These are phyloP conservation scores for Corniculantispora saksenae DNA, from an alignment of 2,329 filamentous ascomycete genomes.

Conservation along the genomic window DNA sequence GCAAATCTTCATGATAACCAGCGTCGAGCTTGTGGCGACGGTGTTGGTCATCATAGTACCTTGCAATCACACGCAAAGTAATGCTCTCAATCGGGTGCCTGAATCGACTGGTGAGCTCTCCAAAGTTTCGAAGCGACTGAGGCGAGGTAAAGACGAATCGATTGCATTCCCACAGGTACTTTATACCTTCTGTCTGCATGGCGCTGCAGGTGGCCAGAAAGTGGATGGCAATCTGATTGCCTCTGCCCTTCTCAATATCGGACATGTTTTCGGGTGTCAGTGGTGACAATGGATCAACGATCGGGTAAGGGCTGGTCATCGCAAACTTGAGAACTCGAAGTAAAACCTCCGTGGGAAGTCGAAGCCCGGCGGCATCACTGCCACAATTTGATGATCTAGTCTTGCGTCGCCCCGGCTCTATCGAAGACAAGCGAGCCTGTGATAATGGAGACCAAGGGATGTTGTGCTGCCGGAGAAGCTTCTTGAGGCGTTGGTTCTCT, in stretches of 20 bases:
- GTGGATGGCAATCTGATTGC: conserved; percentile 53
- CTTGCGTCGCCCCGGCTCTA: conserved; percentile 35
- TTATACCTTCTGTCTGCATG: conserved; percentile 50
- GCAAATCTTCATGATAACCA: conserved; percentile 46
- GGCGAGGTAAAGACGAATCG: conserved; percentile 57
- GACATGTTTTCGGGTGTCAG: conserved; percentile 46
- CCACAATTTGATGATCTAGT: conserved; percentile 33
- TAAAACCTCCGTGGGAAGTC: conserved; percentile 54
- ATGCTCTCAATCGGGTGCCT: conserved; percentile 47
- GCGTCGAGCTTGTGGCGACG: conserved; percentile 44
- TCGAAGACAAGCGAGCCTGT: conserved; percentile 34
- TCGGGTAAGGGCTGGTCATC: conserved; percentile 49
- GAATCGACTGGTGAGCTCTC: conserved; percentile 43
- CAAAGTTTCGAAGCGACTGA: conserved; percentile 50
- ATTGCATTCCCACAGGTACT: conserved; percentile 54
- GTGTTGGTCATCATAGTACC: conserved; percentile 55
- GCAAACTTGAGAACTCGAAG: conserved; percentile 54
- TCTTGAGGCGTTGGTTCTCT: conserved; percentile 53
- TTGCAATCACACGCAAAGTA: conserved; percentile 55
- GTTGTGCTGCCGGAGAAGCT: conserved; percentile 52
- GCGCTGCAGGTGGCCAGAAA: conserved; percentile 54
- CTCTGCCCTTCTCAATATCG: conserved; percentile 42
- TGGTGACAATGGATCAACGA: conserved; percentile 55
- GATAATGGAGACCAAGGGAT: conserved; percentile 50
- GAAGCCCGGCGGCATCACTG: conserved; percentile 37